Conservation (phyloP, 768 basidiomycete genomes). For the Hericium rajendrae region DNA sequence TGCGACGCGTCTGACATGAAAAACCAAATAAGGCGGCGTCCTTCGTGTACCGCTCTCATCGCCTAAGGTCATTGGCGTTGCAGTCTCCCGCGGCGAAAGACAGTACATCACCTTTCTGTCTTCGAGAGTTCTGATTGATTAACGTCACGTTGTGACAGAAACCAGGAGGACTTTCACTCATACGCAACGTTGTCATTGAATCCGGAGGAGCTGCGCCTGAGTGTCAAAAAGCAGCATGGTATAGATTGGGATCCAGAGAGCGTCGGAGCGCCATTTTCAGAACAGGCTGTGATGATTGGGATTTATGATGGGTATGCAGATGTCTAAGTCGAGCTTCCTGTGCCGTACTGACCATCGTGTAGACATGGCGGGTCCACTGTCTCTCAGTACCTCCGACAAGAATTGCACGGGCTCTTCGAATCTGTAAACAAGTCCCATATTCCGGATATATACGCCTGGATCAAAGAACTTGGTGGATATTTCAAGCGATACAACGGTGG, state of each 20-base stretch:
- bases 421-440: slow-evolving; percentile 61
- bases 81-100: slow-evolving; percentile 67
- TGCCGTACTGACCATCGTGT: slow-evolving; percentile 2
- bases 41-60: slow-evolving; percentile 64
- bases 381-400: slow-evolving; percentile 75
- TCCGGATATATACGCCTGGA: slow-evolving; percentile 67
- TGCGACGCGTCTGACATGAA: slow-evolving; percentile 4
- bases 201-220: slow-evolving; percentile 60
- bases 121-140: not conserved
- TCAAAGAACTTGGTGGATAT: slow-evolving; percentile 78
- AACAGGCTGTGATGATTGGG: slow-evolving; percentile 79
- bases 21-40: slow-evolving; percentile 37
- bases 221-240: slow-evolving; percentile 49
- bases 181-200: slow-evolving; percentile 69
- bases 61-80: slow-evolving; percentile 69
- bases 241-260: slow-evolving; percentile 65
- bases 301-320: slow-evolving; percentile 78
- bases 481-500: slow-evolving; percentile 86
- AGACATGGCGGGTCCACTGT: slow-evolving; percentile 92
- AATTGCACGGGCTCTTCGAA: slow-evolving; percentile 80
- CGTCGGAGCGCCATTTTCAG: slow-evolving; percentile 45
- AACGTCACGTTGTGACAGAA: slow-evolving; percentile 32
- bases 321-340: not conserved
- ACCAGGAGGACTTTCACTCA: slow-evolving; percentile 84
- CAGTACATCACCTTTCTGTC: slow-evolving; percentile 31